Evolutionary conservation across 257 asterid genomes (phyloP).

Genomic region (Nicotiana obtusifolia): DNA sequence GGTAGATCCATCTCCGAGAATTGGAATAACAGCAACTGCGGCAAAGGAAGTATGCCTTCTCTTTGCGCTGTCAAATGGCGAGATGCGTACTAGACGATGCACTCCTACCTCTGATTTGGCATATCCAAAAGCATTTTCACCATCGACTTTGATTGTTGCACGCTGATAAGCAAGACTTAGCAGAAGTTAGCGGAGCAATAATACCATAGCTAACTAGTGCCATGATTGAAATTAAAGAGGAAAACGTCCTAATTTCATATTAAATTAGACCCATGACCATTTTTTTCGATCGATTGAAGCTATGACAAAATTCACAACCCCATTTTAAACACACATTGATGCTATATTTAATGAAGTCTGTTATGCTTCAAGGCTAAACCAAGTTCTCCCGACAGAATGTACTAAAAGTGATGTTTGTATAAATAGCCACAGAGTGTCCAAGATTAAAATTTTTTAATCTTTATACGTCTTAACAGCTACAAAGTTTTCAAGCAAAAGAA

Average conservation of each 20-base stretch:
- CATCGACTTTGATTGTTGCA: constrained; percentile 86
- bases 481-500: not conserved
- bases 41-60: constrained; percentile 96
- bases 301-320: not conserved
- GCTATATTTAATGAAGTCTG: not conserved
- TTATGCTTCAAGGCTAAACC: not conserved
- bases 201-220: not conserved
- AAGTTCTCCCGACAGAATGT: not conserved
- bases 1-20: constrained; percentile 68
- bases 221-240: not conserved
- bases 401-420: not conserved
- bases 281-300: not conserved
- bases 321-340: not conserved
- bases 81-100: constrained; percentile 89
- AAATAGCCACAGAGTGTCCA: not conserved
- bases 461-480: not conserved
- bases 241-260: not conserved
- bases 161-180: constrained; percentile 39
- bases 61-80: constrained; percentile 85
- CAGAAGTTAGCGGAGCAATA: not conserved
- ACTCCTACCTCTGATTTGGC: constrained; percentile 98
- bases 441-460: not conserved
- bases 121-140: constrained; percentile 85
- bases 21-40: constrained; percentile 92
- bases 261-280: not conserved